Evolutionary conservation across 345 rosid species (phyloP), one percentile per base, ranked within the genome.

Genomic region (Eucalyptus regnans): DNA sequence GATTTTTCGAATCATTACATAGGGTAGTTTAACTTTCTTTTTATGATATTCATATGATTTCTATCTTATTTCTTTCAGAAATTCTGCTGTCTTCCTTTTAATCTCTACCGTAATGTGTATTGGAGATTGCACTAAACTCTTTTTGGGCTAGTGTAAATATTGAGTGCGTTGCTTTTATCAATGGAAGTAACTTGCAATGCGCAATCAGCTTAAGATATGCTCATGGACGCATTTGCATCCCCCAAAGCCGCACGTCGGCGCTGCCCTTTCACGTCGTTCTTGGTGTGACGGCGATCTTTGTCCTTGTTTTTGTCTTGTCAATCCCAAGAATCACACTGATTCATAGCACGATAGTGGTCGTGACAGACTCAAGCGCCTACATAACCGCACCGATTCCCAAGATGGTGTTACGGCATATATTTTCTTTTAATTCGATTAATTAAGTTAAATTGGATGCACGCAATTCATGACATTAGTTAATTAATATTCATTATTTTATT

Each of bases 51-150:
- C 68, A 14, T 9, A 7, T 64, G 17, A 12, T 64, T 29, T 7
- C 0, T n/a, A 29, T 66, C 8, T 66, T 31, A n/a, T 62, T 62
- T 62, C 31, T 12, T 29, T 0, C 7, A 31, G 22, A 15, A 31
- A 66, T 2, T 16, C 5, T 16, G 43, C 11, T 31, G 12, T 58
- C 14, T 58, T 58, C 23, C 25, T 60, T 29, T 60, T 27, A 27
- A 60, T 60, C 16, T 64, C 18, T n/a, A 16, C 41, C 8, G 41
- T 64, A 15, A n/a, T n/a, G 76, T 64, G 41, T 15, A 64, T 0
- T 14, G 41, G 76, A 60, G 76, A 64, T 64, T 66, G 43, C 79
- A 31, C 43, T 66, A 16, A 31, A 31, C 43, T 66, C 11, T 66
- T 4, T 29, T 11, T 31, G 33, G 31, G 68, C n/a, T 29, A 62